phyloP scores from a whole-genome alignment of 2,329 filamentous ascomycete genomes.

The Neopestalotiopsis sp. region DNA sequence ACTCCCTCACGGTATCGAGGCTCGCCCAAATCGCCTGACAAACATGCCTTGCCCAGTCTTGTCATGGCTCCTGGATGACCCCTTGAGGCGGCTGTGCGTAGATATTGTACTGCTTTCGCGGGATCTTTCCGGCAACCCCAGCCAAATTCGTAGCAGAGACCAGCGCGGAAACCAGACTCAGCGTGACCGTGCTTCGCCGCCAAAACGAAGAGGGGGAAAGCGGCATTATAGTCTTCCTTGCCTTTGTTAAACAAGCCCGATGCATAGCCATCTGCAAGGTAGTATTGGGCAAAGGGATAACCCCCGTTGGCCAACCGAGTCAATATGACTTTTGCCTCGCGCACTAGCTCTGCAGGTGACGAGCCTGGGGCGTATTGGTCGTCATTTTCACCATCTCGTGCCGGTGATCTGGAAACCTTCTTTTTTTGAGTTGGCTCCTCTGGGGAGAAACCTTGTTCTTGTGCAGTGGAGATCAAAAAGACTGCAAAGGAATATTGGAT shows the following conservation, averaged over 20 bases:
- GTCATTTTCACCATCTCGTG: conserved; percentile 53
- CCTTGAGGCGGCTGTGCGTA: conserved; percentile 88
- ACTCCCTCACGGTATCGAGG: conserved; percentile 89
- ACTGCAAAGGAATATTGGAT: conserved; percentile 97
- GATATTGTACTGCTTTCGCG: conserved; percentile 91
- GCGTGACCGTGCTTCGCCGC: conserved; percentile 97
- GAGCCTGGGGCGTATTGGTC: conserved; percentile 44
- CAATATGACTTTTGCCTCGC: conserved; percentile 88
- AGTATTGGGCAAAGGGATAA: conserved; percentile 98
- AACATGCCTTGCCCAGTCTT: conserved; percentile 86
- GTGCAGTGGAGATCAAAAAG: conserved; percentile 88
- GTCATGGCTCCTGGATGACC: conserved; percentile 95
- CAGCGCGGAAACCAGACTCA: conserved; percentile 92
- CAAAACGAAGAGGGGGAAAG: conserved; percentile 90
- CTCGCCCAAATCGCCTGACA: conserved; percentile 86
- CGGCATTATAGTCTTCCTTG: conserved; percentile 87
- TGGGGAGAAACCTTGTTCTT: conserved; percentile 71
- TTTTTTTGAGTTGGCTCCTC: conserved; percentile 50
- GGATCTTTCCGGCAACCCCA: conserved; percentile 94
- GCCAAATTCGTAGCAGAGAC: conserved; percentile 95
- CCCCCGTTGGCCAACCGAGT: conserved; percentile 85
- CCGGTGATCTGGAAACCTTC: conserved; percentile 47
- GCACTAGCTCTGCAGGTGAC: conserved; percentile 70
- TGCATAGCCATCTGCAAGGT: conserved; percentile 91
- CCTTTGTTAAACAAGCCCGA: conserved; percentile 96